phyloP scores from a whole-genome alignment of 805 yeast genomes.

The Candida insectalens region DNA sequence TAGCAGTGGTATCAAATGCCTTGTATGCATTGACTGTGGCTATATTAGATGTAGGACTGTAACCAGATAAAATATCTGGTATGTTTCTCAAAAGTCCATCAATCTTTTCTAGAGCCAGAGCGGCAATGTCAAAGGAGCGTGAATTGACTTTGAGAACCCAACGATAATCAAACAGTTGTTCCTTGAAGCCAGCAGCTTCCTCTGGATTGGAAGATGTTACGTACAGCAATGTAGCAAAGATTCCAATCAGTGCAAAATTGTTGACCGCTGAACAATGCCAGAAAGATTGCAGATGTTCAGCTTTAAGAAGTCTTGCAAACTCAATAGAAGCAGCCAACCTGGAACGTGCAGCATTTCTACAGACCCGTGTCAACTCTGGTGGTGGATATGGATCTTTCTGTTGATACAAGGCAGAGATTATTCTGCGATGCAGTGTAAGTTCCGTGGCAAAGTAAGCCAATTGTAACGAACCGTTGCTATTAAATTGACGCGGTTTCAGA shows the following conservation, averaged over 20 bases:
- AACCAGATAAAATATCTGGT: slow-evolving; percentile 47
- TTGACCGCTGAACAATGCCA: slow-evolving; percentile 83
- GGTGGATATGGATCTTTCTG: slow-evolving; percentile 29
- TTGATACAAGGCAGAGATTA: slow-evolving; percentile 43
- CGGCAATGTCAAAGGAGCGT: slow-evolving; percentile 68
- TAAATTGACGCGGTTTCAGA: slow-evolving; percentile 49
- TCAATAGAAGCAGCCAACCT: slow-evolving; percentile 76
- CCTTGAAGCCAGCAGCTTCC: slow-evolving; percentile 56
- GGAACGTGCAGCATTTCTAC: slow-evolving; percentile 79
- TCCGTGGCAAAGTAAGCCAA: slow-evolving; percentile 86
- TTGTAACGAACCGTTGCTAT: slow-evolving; percentile 71
- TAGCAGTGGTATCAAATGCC: too few species aligned
- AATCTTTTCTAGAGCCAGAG: slow-evolving; percentile 61
- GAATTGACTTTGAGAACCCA: slow-evolving; percentile 69
- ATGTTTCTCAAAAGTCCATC: slow-evolving; percentile 66
- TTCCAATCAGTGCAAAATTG: slow-evolving; percentile 74
- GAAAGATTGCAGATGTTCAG: slow-evolving; percentile 78
- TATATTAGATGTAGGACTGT: slow-evolving; percentile 2
- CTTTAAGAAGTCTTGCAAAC: slow-evolving; percentile 62
- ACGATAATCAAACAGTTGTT: slow-evolving; percentile 65
- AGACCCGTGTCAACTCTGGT: slow-evolving; percentile 49
- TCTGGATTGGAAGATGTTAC: slow-evolving; percentile 54
- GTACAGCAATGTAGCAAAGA: slow-evolving; percentile 75
- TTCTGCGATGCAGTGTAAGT: slow-evolving; percentile 73
- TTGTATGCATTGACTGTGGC: too few species aligned